Evolutionary conservation across 768 basidiomycete genomes (phyloP).

Genomic region (Rhodotorula graminis): DNA sequence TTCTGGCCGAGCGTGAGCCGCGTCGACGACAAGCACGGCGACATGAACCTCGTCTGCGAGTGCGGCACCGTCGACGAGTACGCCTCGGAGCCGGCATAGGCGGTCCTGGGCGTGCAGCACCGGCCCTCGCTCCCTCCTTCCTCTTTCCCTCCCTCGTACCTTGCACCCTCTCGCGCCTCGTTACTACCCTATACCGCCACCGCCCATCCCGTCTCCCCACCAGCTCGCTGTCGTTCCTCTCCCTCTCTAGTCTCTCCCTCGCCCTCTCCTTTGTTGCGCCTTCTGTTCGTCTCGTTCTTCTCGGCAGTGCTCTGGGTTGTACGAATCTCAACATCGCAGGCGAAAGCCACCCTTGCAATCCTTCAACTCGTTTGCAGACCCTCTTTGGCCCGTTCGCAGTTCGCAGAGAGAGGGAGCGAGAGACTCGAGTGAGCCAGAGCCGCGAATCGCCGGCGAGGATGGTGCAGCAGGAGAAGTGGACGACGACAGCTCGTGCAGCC

Average conservation of each 20-base stretch:
- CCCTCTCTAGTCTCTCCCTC: background rate
- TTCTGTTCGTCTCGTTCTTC: background rate
- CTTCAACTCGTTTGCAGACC: background rate
- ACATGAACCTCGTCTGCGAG: slow-evolving; percentile 61
- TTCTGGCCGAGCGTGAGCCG: slow-evolving; percentile 94
- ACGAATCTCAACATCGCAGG: slow-evolving; percentile 21
- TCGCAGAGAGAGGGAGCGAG: too few relatives aligned
- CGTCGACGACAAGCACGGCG: slow-evolving; percentile 91
- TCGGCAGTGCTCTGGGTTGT: background rate
- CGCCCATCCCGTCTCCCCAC: too few relatives aligned
- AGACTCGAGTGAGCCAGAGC: too few relatives aligned
- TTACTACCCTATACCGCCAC: background rate
- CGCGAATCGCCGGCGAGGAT: too few relatives aligned
- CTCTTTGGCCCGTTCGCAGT: background rate
- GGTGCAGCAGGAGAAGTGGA: too few relatives aligned
- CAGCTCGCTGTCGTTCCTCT: background rate
- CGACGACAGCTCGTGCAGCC: too few relatives aligned
- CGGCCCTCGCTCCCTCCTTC: background rate
- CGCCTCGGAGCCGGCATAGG: background rate
- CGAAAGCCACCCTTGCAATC: background rate
- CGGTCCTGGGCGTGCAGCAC: too few relatives aligned
- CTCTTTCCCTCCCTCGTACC: background rate
- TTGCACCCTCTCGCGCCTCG: background rate
- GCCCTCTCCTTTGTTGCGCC: background rate
- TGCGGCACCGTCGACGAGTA: slow-evolving; percentile 47